Conservation (phyloP, 371 early-diverging fungal species). For the Apophysomyces variabilis region DNA sequence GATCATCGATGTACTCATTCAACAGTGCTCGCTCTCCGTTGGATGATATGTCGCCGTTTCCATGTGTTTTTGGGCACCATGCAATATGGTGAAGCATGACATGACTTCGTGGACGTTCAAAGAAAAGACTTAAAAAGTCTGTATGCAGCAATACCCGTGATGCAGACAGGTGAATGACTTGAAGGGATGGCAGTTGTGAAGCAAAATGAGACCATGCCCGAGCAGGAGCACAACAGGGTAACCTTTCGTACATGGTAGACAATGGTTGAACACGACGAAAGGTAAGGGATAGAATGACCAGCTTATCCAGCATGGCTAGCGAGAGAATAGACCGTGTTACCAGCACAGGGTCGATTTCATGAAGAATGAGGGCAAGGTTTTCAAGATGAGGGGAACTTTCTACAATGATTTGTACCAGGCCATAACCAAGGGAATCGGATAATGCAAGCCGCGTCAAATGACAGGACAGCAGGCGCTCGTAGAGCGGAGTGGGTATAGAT, state of each 20-base stretch:
- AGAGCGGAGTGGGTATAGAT: constrained; percentile 27
- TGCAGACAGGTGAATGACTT: constrained; percentile 40
- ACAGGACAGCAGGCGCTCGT: constrained; percentile 16
- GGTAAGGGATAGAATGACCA: constrained; percentile 41
- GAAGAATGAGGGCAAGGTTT: constrained; percentile 43
- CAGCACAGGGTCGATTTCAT: constrained; percentile 34
- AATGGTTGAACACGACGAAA: constrained; percentile 36
- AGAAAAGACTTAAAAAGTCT: constrained; percentile 35
- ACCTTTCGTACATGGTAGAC: constrained; percentile 24
- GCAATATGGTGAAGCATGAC: constrained; percentile 47
- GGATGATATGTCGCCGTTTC: background rate
- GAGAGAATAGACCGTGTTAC: constrained; percentile 23
- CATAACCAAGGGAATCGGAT: constrained; percentile 37
- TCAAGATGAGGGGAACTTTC: constrained; percentile 34
- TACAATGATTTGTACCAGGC: constrained; percentile 25
- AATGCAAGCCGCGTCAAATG: constrained; percentile 41
- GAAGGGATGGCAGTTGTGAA: constrained; percentile 22
- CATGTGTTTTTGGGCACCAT: constrained; percentile 10
- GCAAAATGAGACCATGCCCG: constrained; percentile 38
- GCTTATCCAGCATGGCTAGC: constrained; percentile 20
- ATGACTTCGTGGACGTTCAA: constrained; percentile 19
- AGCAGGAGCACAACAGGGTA: constrained; percentile 43
- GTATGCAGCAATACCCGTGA: constrained; percentile 24
- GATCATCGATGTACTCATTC: constrained; percentile 19
- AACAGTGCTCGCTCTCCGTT: background rate